Conservation (phyloP, 768 basidiomycete genomes). For the Lactifluus hygrophoroides region DNA sequence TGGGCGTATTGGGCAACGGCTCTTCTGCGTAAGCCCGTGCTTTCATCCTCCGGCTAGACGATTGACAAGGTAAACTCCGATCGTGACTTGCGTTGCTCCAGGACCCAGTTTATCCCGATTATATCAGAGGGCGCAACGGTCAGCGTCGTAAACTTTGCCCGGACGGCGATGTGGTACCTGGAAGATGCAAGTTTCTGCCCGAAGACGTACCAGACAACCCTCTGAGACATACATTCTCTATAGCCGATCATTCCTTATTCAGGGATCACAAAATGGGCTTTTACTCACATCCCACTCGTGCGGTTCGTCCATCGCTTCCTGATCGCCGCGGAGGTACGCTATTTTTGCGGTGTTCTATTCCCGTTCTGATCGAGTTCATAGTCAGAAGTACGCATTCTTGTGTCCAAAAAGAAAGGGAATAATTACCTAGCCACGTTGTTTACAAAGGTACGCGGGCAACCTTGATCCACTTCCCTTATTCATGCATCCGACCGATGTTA, state of each 20-base stretch:
- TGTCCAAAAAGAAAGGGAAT: slow-evolving; percentile 1
- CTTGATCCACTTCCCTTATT: no score
- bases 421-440: not conserved
- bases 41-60: not conserved
- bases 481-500: slow-evolving; percentile 24
- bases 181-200: slow-evolving; percentile 31
- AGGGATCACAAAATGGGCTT: slow-evolving; percentile 40
- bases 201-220: not conserved
- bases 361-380: not conserved
- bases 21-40: slow-evolving; percentile 38
- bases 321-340: slow-evolving; percentile 38
- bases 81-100: not conserved
- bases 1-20: slow-evolving; percentile 57
- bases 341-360: not conserved
- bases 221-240: not conserved
- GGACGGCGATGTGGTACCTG: slow-evolving; percentile 50
- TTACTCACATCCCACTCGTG: slow-evolving; percentile 42
- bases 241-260: slow-evolving; percentile 33
- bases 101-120: slow-evolving; percentile 41
- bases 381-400: not conserved
- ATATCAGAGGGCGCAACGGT: slow-evolving; percentile 42
- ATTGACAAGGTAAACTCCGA: not conserved
- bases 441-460: no score
- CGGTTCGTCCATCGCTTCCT: slow-evolving; percentile 38
- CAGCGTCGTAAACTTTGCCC: slow-evolving; percentile 43